These are phyloP conservation scores for Geosiphon pyriformis DNA, from an alignment of 192 early-diverging fungal genomes.

Conservation along the genomic window DNA sequence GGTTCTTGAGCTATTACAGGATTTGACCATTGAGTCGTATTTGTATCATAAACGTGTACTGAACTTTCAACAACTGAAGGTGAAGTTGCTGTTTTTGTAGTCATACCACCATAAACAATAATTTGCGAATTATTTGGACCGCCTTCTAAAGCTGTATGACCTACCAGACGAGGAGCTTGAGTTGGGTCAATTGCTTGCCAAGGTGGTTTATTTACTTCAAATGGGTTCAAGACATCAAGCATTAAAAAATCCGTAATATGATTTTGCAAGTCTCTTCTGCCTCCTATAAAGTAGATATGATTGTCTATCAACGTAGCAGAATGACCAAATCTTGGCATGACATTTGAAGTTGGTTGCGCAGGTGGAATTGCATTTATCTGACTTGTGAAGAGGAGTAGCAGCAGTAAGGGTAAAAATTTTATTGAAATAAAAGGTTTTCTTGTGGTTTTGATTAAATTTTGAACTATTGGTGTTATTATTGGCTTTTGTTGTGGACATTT, in stretches of 20 bases:
- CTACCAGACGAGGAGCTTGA: constrained; percentile 2
- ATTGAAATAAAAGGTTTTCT: no score
- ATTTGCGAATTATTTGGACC: constrained; percentile 15
- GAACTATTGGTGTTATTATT: no score
- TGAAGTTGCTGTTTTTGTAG: not conserved
- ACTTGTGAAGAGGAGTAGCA: no score
- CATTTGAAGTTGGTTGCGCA: no score
- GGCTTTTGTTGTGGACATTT: no score
- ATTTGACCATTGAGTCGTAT: not conserved
- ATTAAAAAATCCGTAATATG: not conserved
- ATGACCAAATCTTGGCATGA: constrained; percentile 9
- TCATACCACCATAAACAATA: constrained; percentile 26
- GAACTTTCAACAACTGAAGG: not conserved
- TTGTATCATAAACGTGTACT: not conserved
- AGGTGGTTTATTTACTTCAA: not conserved
- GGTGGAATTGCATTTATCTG: no score
- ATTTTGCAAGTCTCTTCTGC: not conserved
- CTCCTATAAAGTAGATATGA: constrained; percentile 14
- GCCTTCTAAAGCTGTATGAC: constrained; percentile 11
- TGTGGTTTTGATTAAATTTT: no score
- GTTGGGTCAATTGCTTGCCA: not conserved
- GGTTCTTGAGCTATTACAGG: not conserved
- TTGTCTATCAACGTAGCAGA: constrained; percentile 4
- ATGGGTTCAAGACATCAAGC: not conserved
- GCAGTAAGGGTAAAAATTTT: no score